Percentiles rank a stretch among this genome's conserved stretches.
phyloP scores from a whole-genome alignment of 2,329 filamentous ascomycete genomes.

The Botrytis fragariae region DNA sequence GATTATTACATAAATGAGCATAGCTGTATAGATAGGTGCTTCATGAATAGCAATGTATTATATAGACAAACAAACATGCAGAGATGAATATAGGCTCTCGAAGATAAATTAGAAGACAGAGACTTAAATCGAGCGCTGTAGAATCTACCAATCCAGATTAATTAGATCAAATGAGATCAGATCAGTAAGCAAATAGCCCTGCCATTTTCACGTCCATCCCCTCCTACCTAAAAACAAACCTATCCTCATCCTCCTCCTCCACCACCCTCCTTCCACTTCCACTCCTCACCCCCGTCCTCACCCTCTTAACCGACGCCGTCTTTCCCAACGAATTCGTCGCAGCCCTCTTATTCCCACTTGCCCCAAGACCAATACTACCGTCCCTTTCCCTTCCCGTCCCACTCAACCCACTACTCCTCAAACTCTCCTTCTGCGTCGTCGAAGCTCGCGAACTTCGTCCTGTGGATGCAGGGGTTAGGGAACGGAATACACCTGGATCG shows the following conservation, averaged over 20 bases:
- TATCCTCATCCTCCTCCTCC: constrained; percentile 38
- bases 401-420: not conserved
- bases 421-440: not conserved
- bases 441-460: not conserved
- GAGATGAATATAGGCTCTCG: not conserved
- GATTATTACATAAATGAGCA: not conserved
- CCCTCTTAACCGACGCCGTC: constrained; percentile 32
- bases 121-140: not conserved
- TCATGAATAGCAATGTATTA: not conserved
- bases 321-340: constrained; percentile 30
- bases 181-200: not conserved
- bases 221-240: constrained; percentile 25
- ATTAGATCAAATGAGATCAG: not conserved
- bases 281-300: constrained; percentile 21
- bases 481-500: not conserved
- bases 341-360: constrained; percentile 26
- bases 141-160: not conserved
- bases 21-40: constrained; percentile 1
- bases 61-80: not conserved
- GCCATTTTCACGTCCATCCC: no score
- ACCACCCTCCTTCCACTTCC: constrained; percentile 27
- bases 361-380: not conserved
- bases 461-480: not conserved
- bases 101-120: not conserved
- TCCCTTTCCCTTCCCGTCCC: no score